Evolutionary conservation across 2,329 filamentous ascomycete genomes (phyloP).

Genomic region (Alternaria brassicae): DNA sequence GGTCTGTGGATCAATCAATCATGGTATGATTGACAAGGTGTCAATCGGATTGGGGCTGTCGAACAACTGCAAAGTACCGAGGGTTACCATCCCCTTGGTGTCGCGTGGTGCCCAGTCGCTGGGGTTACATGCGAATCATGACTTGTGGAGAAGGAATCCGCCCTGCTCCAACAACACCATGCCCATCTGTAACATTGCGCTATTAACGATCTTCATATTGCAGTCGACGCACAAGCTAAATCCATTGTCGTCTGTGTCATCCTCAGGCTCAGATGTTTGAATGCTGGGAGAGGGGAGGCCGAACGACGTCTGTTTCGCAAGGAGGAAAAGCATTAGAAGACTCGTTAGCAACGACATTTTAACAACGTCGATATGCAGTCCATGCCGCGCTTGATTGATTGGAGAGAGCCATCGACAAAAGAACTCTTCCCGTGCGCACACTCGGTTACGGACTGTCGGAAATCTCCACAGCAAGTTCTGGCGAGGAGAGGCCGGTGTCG

Average conservation of each 20-base stretch:
- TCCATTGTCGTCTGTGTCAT: not conserved
- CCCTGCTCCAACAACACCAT: constrained; percentile 1
- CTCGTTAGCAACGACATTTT: not conserved
- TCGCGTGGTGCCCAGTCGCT: not conserved
- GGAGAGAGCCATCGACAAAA: not conserved
- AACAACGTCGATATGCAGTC: not conserved
- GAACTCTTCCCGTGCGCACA: not conserved
- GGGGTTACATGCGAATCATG: not conserved
- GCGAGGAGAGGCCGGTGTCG: constrained; percentile 1
- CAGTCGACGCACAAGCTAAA: not conserved
- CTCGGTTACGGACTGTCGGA: not conserved
- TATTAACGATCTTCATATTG: not conserved
- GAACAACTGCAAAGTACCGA: not conserved
- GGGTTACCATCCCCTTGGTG: not conserved
- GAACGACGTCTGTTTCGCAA: not conserved
- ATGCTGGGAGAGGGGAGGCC: not conserved
- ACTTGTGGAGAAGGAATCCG: not conserved
- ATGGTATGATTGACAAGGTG: not conserved
- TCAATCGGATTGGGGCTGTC: not conserved
- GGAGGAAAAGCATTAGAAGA: not conserved
- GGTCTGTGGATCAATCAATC: not conserved
- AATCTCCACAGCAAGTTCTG: not conserved
- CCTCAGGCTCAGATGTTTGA: not conserved
- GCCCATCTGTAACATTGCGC: not conserved
- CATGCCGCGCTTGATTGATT: not conserved